Base-by-base conservation (phyloP, 2,329 filamentous ascomycete genomes). In the Xylariales sp. region DNA sequence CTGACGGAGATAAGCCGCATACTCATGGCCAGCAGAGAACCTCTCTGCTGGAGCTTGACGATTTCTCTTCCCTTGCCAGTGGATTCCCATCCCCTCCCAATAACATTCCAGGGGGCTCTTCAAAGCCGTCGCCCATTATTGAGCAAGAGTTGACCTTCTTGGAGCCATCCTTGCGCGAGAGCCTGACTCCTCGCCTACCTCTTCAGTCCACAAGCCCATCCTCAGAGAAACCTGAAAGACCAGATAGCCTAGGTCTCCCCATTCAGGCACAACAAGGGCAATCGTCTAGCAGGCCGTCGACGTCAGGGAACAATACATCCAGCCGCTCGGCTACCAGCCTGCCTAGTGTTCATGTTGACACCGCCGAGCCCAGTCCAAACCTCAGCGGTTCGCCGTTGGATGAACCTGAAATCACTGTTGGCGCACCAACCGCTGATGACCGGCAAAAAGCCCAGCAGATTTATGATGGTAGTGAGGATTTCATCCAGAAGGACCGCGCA, bases 391-490 rank as follows among this genome's bases (percentile, higher is more conserved):
- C 71, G 43, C 64, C 66, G 8, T 61, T 80, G 10, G 76, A 81
- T 37, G 76, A 80, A 51, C 76, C 76, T 5, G 70, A 75, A 16
- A 74, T 78, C 33, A 61, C 76, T 2, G 58, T 79, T 21, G 76
- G 76, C 21, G 72, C 78, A 17, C 76, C 76, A 6, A 74, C 78
- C 2, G 76, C 81, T 25, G 81, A 85, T 40, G 89, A 95, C 50
- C 73, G 76, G 15, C 78, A 85, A 48, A 87, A 85, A 56, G 93
- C 91, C 1, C 76, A 82, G 50, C 83, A 81, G 54, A 88, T 98
- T 28, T 97, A 79, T 56, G 83, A 91, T 40, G 89, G 90, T 27
- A 79, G 83, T 43, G 89, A 95, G 55, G 82, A 88, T 36, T 85
- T 90, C 42, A 81, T 93, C 16, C 74, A 75, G 28, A 89, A 88